Conservation (phyloP, 331 rosid species). For the Stylosanthes scabra region DNA sequence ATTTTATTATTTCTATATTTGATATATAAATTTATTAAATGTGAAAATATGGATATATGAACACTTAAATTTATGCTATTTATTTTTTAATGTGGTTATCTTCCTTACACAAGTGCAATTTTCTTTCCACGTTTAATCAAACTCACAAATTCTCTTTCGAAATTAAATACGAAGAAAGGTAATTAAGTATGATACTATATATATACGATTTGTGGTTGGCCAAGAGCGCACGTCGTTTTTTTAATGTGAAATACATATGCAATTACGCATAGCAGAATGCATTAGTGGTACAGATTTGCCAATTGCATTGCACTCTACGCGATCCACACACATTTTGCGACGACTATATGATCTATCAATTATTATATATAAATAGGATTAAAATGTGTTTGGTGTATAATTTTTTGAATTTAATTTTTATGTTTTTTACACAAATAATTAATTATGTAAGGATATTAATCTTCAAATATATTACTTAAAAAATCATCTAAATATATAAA, state of each 20-base stretch:
- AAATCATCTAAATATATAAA: too few relatives aligned
- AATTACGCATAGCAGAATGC: background rate
- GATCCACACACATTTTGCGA: background rate
- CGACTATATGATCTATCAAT: too few relatives aligned
- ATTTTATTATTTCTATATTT: background rate
- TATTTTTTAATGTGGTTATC: slow-evolving; percentile 6
- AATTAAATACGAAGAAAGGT: background rate
- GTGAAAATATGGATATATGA: too few relatives aligned
- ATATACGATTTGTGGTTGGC: background rate
- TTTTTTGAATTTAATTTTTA: too few relatives aligned
- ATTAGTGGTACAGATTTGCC: background rate
- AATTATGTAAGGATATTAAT: too few relatives aligned
- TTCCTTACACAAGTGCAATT: slow-evolving; percentile 28
- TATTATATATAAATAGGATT: too few relatives aligned
- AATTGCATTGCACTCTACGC: background rate
- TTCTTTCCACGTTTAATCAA: background rate
- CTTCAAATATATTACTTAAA: too few relatives aligned
- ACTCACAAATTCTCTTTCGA: background rate
- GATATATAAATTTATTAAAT: too few relatives aligned
- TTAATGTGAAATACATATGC: background rate
- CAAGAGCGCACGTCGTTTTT: background rate
- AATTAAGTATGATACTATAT: background rate
- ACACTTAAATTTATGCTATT: too few relatives aligned
- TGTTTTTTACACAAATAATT: too few relatives aligned
- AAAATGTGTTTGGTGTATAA: too few relatives aligned